Conservation (phyloP, 1,284 basidiomycete genomes). For the Apiotrichum laibachii region DNA sequence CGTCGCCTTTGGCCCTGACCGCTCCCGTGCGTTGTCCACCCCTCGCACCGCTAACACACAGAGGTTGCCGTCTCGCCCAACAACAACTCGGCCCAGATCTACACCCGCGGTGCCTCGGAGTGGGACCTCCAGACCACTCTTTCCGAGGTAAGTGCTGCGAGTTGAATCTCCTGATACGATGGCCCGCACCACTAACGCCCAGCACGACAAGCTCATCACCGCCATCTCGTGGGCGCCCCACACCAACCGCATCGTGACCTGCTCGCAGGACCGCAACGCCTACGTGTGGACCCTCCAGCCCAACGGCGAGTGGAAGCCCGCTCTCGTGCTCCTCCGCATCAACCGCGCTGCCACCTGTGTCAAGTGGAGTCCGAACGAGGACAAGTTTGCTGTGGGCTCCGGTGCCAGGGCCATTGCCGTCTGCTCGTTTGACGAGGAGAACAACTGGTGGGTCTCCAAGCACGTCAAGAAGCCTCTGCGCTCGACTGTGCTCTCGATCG, state of each 20-base stretch:
- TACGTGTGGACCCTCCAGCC: slow-evolving; percentile 92
- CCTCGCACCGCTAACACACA: slow-evolving; percentile 41
- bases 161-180: background rate
- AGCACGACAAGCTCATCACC: slow-evolving; percentile 99
- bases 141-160: slow-evolving; percentile 64
- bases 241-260: slow-evolving; percentile 96
- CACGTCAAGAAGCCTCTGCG: slow-evolving; percentile 95
- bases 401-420: slow-evolving; percentile 93
- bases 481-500: slow-evolving; percentile 87
- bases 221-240: slow-evolving; percentile 98
- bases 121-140: slow-evolving; percentile 80
- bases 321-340: slow-evolving; percentile 90
- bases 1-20: slow-evolving; percentile 89
- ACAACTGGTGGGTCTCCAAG: slow-evolving; percentile 99
- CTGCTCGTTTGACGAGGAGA: slow-evolving; percentile 92
- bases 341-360: slow-evolving; percentile 95
- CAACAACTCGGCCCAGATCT: slow-evolving; percentile 84
- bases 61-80: slow-evolving; percentile 91
- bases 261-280: slow-evolving; percentile 96
- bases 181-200: slow-evolving; percentile 8
- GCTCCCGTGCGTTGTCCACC: slow-evolving; percentile 62
- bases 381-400: slow-evolving; percentile 98
- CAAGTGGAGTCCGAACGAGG: slow-evolving; percentile 93
- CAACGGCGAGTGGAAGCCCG: slow-evolving; percentile 86
- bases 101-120: slow-evolving; percentile 60